Evolutionary conservation across 2,329 filamentous ascomycete genomes (phyloP), one percentile per base, ranked within the genome.

Genomic region (Fusarium zealandicum): DNA sequence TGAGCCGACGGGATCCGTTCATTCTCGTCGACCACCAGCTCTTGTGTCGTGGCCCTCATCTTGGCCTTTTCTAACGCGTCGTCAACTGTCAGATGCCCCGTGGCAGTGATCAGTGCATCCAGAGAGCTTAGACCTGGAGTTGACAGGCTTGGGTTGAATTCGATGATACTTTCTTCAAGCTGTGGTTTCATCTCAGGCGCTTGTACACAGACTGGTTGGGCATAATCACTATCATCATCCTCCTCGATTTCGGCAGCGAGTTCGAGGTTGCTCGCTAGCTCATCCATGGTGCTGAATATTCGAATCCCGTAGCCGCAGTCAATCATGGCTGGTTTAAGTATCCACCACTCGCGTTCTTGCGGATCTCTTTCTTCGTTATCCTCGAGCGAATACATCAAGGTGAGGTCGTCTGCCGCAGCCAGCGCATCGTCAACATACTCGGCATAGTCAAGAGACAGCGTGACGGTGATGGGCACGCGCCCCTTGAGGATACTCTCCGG

Each of bases 291-390:
- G 22, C 73, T 76, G 49, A 76, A 76, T 8, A 76, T 65, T 0
- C 73, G 67, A n/a, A 76, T 76, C 0, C 73, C 73, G 8, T 72
- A 69, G 1, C 73, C 74, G n/a, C 73, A 75, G 17, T 76, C 74
- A 9, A 75, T 69, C 54, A 76, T 60, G 0, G 74, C 73, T 2
- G 73, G 73, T 42, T 76, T 76, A 4, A 76, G 46, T 18, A 76
- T 76, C 74, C 73, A 76, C 73, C 74, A 76, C 27, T 75, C 69
- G 1, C 74, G 61, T 2, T 75, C 64, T 0, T 43, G 42, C 0
- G 68, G 28, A 1, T 59, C 54, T 38, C 65, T 73, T 7, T 28
- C 33, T 16, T 65, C 69, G 28, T 76, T 76, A 4, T 71, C 65
- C 22, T 75, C 71, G 0, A 75, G 67, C 0, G 73, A 74, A 32